Evolutionary conservation across 306 rosid species (phyloP).

Genomic region (Clitoria ternatea): DNA sequence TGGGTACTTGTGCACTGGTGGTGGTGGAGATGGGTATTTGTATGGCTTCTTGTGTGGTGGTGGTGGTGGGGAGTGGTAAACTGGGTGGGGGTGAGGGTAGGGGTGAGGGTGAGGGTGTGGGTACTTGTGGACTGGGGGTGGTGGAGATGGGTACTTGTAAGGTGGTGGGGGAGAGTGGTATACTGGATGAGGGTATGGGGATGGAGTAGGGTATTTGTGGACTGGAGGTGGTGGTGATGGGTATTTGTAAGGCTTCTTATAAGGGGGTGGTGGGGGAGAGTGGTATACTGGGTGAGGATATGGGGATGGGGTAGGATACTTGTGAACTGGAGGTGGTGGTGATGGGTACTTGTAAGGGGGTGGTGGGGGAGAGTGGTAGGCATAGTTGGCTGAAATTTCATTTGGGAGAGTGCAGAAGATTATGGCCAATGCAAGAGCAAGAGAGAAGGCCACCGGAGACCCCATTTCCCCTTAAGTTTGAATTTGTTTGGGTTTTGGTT

Average conservation of each 20-base stretch:
- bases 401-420: constrained; percentile 11
- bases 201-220: constrained; percentile 4
- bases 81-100: constrained; percentile 24
- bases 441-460: constrained; percentile 30
- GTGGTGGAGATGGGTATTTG: constrained; percentile 24
- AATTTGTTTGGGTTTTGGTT: constrained; percentile 10
- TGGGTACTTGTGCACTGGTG: constrained; percentile 4
- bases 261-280: constrained; percentile 35
- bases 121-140: too few relatives aligned
- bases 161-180: constrained; percentile 33
- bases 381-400: constrained; percentile 39
- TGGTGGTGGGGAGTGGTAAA: constrained; percentile 29
- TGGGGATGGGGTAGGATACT: background rate
- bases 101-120: constrained; percentile 2
- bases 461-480: constrained; percentile 39
- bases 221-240: constrained; percentile 21
- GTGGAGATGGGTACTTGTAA: too few relatives aligned
- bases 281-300: background rate
- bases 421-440: constrained; percentile 39
- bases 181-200: constrained; percentile 21
- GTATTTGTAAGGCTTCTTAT: background rate
- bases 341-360: constrained; percentile 13
- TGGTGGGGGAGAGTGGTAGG: constrained; percentile 44
- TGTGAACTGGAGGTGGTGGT: constrained; percentile 20
- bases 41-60: constrained; percentile 3